Percentiles rank a stretch among this genome's conserved stretches.
Evolutionary conservation across 2,329 filamentous ascomycete species (phyloP).

Genomic region (Penicillium sp.): DNA sequence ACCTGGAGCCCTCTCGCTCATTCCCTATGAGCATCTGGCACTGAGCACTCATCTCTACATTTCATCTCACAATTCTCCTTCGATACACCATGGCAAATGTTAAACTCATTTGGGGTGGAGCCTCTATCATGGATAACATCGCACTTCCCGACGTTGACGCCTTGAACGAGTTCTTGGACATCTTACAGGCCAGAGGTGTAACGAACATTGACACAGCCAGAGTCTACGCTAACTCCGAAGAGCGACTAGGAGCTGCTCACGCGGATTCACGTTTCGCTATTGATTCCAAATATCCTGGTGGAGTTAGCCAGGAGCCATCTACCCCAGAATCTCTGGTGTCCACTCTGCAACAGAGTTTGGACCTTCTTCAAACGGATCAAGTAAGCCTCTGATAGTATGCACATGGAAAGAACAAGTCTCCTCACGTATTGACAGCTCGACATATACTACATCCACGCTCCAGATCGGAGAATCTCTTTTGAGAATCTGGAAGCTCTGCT

Average conservation of each 20-base stretch:
- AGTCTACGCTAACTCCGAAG: conserved; percentile 45
- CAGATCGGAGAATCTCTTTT: conserved; percentile 34
- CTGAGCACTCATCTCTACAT: neutral
- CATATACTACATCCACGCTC: conserved; percentile 37
- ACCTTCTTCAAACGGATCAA: conserved; percentile 2
- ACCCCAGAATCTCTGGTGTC: conserved; percentile 5
- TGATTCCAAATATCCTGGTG: conserved; percentile 49
- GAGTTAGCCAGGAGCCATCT: conserved; percentile 27
- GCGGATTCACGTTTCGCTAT: conserved; percentile 47
- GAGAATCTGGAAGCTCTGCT: conserved; percentile 37
- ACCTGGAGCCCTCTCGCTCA: neutral
- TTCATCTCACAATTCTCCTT: too few relatives aligned
- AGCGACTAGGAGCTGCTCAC: conserved; percentile 41
- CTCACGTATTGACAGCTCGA: conserved; percentile 26
- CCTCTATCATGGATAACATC: neutral
- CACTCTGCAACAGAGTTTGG: neutral
- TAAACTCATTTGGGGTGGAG: conserved; percentile 4
- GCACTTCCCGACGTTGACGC: neutral
- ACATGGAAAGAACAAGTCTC: neutral
- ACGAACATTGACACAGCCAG: conserved; percentile 9
- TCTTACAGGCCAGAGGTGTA: conserved; percentile 2
- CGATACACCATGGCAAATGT: neutral
- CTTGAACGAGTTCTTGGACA: neutral
- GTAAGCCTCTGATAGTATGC: neutral
- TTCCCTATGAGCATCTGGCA: neutral